phyloP scores from a whole-genome alignment of 2,329 filamentous ascomycete species.

The Trematosphaeria pertusa region DNA sequence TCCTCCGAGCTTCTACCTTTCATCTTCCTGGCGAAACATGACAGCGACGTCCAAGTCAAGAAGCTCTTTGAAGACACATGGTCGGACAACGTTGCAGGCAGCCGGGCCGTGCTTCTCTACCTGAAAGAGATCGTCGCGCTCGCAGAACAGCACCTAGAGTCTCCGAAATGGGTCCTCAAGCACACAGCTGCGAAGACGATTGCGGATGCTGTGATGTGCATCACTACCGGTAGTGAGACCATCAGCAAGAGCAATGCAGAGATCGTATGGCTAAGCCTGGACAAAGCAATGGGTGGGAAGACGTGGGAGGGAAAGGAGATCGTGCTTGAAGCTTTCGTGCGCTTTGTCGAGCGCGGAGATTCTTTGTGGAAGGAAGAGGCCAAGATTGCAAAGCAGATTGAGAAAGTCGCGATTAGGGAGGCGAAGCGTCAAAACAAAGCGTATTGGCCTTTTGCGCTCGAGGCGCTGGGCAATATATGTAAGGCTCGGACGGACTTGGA shows the following conservation, averaged over 20 bases:
- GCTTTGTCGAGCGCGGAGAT: conserved; percentile 73
- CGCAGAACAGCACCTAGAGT: conserved; percentile 72
- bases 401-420: conserved; percentile 76
- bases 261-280: conserved; percentile 80
- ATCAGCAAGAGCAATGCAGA: conserved; percentile 64
- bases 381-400: conserved; percentile 69
- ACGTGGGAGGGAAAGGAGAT: conserved; percentile 93
- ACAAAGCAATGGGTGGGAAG: conserved; percentile 83
- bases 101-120: conserved; percentile 81
- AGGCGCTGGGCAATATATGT: conserved; percentile 75
- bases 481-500: conserved; percentile 72
- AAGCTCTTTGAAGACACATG: conserved; percentile 86
- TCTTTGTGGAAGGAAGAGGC: conserved; percentile 63
- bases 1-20: conserved; percentile 82
- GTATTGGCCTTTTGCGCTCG: conserved; percentile 79
- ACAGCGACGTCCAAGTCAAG: conserved; percentile 78
- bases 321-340: conserved; percentile 78
- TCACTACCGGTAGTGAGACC: conserved; percentile 61
- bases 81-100: conserved; percentile 88
- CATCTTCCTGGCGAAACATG: conserved; percentile 85
- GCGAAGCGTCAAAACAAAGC: conserved; percentile 88
- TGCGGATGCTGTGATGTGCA: conserved; percentile 73
- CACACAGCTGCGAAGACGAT: conserved; percentile 85
- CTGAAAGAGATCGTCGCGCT: conserved; percentile 80
- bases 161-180: conserved; percentile 87